Conservation (phyloP, 1,284 basidiomycete species). For the Porogramme epimiltina region DNA sequence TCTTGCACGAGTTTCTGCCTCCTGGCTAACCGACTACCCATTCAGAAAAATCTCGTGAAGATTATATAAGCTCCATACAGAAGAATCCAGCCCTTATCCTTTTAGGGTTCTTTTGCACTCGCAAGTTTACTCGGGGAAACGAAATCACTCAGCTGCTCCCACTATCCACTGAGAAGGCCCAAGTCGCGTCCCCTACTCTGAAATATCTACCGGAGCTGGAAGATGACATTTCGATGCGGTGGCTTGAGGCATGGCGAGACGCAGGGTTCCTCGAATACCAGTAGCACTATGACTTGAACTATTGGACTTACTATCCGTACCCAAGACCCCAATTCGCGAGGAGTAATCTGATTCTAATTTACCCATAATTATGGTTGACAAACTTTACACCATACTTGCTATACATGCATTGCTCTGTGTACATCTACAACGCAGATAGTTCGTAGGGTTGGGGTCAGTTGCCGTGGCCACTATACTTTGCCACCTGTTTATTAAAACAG, state of each 20-base stretch:
- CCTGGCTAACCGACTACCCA: too few species aligned
- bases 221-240: not conserved
- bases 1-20: not conserved
- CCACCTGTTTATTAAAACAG: too few species aligned
- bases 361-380: too few species aligned
- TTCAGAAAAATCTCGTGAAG: not conserved
- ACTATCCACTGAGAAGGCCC: not conserved
- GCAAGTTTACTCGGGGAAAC: not conserved
- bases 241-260: not conserved
- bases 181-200: not conserved
- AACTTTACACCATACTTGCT: too few species aligned
- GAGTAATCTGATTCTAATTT: too few species aligned
- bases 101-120: slow-evolving; percentile 13
- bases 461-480: too few species aligned
- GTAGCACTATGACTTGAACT: too few species aligned
- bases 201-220: not conserved
- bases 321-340: too few species aligned
- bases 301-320: too few species aligned
- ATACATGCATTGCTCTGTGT: too few species aligned
- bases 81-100: slow-evolving; percentile 14
- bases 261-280: not conserved
- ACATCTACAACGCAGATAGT: too few species aligned
- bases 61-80: slow-evolving; percentile 3
- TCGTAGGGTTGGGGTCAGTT: too few species aligned
- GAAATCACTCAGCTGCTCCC: not conserved